Evolutionary conservation across 2,329 filamentous ascomycete genomes (phyloP).

Genomic region (Scorias spongiosa): DNA sequence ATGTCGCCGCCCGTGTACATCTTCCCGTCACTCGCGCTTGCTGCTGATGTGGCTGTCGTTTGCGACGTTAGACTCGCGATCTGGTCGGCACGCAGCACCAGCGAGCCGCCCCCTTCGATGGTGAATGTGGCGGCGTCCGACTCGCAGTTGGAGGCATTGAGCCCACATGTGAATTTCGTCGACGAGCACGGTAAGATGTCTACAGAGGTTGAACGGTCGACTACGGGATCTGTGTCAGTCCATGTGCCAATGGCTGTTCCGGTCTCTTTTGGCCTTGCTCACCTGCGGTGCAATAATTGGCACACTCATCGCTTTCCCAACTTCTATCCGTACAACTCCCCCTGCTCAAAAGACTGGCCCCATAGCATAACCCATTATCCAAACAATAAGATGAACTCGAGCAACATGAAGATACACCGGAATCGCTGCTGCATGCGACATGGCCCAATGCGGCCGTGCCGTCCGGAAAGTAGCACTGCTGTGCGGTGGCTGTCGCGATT

Average conservation of each 20-base stretch:
- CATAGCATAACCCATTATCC: conserved; percentile 19
- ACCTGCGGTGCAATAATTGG: conserved; percentile 16
- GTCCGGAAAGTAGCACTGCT: conserved; percentile 4
- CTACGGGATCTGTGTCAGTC: conserved; percentile 1
- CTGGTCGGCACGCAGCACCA: conserved; percentile 16
- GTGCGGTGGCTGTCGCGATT: conserved; percentile 1
- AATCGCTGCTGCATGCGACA: conserved; percentile 9
- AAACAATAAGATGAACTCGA: conserved; percentile 15
- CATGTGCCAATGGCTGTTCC: too few relatives aligned
- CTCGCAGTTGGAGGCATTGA: conserved; percentile 12
- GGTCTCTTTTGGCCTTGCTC: not conserved
- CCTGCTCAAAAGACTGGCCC: conserved; percentile 14
- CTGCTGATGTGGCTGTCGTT: not conserved
- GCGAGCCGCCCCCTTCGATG: conserved; percentile 9
- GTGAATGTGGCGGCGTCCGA: conserved; percentile 12
- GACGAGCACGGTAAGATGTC: conserved; percentile 15
- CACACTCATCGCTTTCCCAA: conserved; percentile 16
- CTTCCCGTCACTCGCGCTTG: not conserved
- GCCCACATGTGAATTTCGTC: conserved; percentile 18
- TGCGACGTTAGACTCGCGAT: conserved; percentile 8
- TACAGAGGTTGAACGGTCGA: conserved; percentile 3
- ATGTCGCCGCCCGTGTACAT: conserved; percentile 13
- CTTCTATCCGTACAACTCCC: conserved; percentile 19
- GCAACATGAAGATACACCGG: conserved; percentile 14
- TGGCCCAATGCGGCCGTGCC: conserved; percentile 2